phyloP scores from a whole-genome alignment of 371 early-diverging fungal species.

The Nematocida sp. region DNA sequence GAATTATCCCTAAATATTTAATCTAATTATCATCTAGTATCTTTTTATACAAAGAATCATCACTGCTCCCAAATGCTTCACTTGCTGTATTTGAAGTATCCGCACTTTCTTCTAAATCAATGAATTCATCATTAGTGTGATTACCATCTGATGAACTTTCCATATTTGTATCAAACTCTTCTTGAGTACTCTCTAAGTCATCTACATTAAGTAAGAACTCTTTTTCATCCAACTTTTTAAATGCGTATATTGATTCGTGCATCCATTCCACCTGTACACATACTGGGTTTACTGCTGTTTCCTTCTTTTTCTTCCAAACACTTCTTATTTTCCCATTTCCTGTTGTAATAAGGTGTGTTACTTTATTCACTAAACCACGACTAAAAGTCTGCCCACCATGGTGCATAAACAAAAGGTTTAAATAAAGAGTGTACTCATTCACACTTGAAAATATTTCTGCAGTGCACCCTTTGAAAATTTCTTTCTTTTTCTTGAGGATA shows the following conservation, averaged over 20 bases:
- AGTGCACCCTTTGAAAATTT: constrained; percentile 50
- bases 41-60: constrained; percentile 26
- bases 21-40: constrained; percentile 8
- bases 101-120: neutral
- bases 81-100: neutral
- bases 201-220: constrained; percentile 1
- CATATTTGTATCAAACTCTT: neutral
- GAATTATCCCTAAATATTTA: neutral
- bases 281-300: neutral
- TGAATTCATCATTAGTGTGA: neutral
- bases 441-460: constrained; percentile 4
- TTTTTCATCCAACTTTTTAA: constrained; percentile 25
- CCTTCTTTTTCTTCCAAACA: constrained; percentile 4
- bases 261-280: constrained; percentile 41
- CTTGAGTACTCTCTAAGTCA: neutral
- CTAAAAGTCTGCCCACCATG: constrained; percentile 16
- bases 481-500: constrained; percentile 47
- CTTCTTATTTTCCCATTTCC: neutral
- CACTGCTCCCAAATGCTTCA: constrained; percentile 1
- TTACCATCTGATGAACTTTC: neutral
- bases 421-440: constrained; percentile 10
- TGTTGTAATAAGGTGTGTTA: constrained; percentile 27
- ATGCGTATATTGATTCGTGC: constrained; percentile 18
- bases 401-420: constrained; percentile 25
- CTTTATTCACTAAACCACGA: neutral